Evolutionary conservation across 257 asterid genomes (phyloP).

Genomic region (Penstemon newberryi): DNA sequence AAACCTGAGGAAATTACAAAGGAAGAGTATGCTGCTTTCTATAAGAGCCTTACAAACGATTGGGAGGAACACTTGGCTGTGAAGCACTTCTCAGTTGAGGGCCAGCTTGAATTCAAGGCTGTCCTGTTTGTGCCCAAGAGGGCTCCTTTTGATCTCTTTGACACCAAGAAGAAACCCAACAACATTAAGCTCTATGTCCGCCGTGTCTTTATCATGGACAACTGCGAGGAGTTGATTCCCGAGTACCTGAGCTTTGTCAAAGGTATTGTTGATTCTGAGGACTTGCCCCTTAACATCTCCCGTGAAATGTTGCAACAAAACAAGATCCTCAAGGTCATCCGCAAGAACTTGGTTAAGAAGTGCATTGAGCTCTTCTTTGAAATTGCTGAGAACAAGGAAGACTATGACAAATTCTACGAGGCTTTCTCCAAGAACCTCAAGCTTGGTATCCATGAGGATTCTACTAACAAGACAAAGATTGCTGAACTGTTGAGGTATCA

Average conservation of each 20-base stretch:
- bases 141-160: conserved; percentile 66
- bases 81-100: conserved; percentile 64
- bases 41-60: conserved; percentile 58
- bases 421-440: conserved; percentile 57
- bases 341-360: conserved; percentile 65
- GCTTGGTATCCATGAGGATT: conserved; percentile 63
- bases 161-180: conserved; percentile 61
- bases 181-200: conserved; percentile 63
- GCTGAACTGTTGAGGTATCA: conserved; percentile 56
- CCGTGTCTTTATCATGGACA: conserved; percentile 63
- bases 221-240: conserved; percentile 59
- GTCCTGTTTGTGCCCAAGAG: conserved; percentile 55
- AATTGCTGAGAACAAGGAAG: conserved; percentile 66
- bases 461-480: conserved; percentile 43
- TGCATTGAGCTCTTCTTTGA: conserved; percentile 61
- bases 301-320: conserved; percentile 60
- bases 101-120: conserved; percentile 65
- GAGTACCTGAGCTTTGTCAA: conserved; percentile 58
- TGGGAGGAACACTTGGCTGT: conserved; percentile 65
- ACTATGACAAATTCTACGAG: conserved; percentile 55
- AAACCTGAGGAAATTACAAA: conserved; percentile 61
- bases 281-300: conserved; percentile 56
- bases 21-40: conserved; percentile 63
- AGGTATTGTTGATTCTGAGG: conserved; percentile 64
- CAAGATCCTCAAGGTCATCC: conserved; percentile 62